phyloP scores from a whole-genome alignment of 108 stramenopile genomes.

The Fragilariopsis cylindrus region DNA sequence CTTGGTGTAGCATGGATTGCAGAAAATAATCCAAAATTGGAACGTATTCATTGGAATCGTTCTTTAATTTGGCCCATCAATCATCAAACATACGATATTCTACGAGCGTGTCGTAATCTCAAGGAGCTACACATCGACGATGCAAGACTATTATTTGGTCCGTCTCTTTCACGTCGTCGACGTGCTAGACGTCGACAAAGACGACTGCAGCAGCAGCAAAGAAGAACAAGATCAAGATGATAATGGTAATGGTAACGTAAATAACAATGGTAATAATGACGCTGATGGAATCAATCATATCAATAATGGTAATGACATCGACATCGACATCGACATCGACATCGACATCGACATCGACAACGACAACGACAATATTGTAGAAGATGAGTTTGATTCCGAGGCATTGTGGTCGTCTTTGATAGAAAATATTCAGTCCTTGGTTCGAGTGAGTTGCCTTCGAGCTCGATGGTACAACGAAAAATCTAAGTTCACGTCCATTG shows the following conservation, averaged over 20 bases:
- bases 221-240: slow-evolving; percentile 22
- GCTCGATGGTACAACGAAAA: slow-evolving; percentile 25
- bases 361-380: neutral
- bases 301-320: neutral
- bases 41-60: slow-evolving; percentile 41
- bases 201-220: slow-evolving; percentile 4
- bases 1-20: slow-evolving; percentile 29
- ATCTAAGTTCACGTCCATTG: slow-evolving; percentile 18
- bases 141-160: slow-evolving; percentile 26
- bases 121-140: slow-evolving; percentile 43
- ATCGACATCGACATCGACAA: neutral
- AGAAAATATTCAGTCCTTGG: slow-evolving; percentile 21
- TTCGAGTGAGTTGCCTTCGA: slow-evolving; percentile 38
- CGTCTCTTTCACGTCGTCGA: neutral
- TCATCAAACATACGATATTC: slow-evolving; percentile 25
- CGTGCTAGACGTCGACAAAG: slow-evolving; percentile 13
- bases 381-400: slow-evolving; percentile 15
- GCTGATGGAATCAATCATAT: too few species aligned
- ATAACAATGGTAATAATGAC: neutral
- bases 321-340: too few species aligned
- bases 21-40: slow-evolving; percentile 37
- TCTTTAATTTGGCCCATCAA: slow-evolving; percentile 40
- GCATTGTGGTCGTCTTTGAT: slow-evolving; percentile 28
- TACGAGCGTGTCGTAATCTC: slow-evolving; percentile 39
- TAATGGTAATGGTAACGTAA: slow-evolving; percentile 23